Conservation (phyloP, 2,329 filamentous ascomycete species). For the Westerdykella ornata region DNA sequence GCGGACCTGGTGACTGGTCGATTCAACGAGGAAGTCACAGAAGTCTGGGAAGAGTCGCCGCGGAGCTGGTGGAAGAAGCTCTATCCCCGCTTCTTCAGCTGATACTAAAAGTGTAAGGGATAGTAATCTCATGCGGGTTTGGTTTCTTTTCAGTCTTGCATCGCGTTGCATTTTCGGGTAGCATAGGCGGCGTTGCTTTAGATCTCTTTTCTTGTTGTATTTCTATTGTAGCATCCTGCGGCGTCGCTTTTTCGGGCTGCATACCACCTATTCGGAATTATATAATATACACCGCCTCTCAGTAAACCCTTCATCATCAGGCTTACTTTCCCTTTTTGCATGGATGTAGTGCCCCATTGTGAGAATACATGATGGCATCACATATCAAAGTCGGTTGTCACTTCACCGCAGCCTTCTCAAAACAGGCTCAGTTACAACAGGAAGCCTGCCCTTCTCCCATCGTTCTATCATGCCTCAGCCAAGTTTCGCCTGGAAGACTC, state of each 20-base stretch:
- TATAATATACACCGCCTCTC: neutral
- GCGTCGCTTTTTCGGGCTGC: too few relatives aligned
- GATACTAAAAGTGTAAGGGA: constrained; percentile 1
- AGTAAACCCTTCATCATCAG: neutral
- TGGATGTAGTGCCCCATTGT: too few relatives aligned
- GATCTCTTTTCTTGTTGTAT: too few relatives aligned
- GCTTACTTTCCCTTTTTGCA: too few relatives aligned
- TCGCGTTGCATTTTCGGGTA: constrained; percentile 1
- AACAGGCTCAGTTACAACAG: too few relatives aligned
- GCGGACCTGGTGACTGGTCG: constrained; percentile 42
- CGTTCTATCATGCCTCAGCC: neutral
- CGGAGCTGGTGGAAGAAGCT: constrained; percentile 29
- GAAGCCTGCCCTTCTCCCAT: neutral
- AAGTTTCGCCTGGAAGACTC: neutral
- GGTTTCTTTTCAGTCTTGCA: constrained; percentile 1
- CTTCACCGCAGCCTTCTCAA: too few relatives aligned
- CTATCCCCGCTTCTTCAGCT: constrained; percentile 18
- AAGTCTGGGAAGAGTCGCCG: constrained; percentile 31
- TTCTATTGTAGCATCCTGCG: too few relatives aligned
- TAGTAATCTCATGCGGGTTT: neutral
- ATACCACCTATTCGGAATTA: neutral
- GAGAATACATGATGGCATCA: too few relatives aligned
- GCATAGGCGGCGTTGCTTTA: neutral
- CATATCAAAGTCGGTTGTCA: too few relatives aligned
- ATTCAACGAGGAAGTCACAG: constrained; percentile 23